A percentile compares a stretch with the other conserved stretches of the same genome.
These are phyloP conservation scores for Raphanus raphanistrum DNA, from an alignment of 345 rosid genomes.

Conservation along the genomic window DNA sequence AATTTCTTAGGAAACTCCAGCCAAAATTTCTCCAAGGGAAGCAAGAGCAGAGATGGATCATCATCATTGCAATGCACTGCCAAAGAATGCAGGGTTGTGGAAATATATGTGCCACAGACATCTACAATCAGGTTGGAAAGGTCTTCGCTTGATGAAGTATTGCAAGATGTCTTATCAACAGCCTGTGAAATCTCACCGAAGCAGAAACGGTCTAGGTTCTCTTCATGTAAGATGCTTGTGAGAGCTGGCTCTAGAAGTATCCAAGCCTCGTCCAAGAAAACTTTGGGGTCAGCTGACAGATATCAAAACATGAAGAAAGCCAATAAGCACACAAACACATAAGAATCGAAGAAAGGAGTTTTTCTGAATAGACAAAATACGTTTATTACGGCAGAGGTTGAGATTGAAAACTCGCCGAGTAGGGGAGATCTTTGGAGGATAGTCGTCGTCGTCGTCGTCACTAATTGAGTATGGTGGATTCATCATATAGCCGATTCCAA, in stretches of 20 bases:
- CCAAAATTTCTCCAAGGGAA: neutral
- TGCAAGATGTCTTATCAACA: no score
- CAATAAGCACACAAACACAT: neutral
- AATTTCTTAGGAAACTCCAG: neutral
- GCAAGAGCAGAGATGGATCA: constrained; percentile 5
- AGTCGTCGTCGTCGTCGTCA: no score
- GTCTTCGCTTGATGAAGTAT: neutral
- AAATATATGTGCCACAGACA: constrained; percentile 3
- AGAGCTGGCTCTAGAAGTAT: neutral
- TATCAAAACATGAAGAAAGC: neutral
- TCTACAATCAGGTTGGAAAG: neutral
- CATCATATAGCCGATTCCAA: neutral
- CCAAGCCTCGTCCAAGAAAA: constrained; percentile 10
- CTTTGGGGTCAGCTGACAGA: neutral
- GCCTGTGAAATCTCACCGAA: neutral
- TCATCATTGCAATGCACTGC: neutral
- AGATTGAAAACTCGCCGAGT: neutral
- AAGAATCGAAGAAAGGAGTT: no score
- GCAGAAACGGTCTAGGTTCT: neutral
- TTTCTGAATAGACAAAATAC: neutral
- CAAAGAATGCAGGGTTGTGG: neutral
- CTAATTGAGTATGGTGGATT: neutral
- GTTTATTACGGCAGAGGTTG: neutral
- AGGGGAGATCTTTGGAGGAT: neutral
- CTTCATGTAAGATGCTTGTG: neutral